These are phyloP conservation scores for Mortierella alpina DNA, from an alignment of 192 early-diverging fungal species.

Conservation along the genomic window DNA sequence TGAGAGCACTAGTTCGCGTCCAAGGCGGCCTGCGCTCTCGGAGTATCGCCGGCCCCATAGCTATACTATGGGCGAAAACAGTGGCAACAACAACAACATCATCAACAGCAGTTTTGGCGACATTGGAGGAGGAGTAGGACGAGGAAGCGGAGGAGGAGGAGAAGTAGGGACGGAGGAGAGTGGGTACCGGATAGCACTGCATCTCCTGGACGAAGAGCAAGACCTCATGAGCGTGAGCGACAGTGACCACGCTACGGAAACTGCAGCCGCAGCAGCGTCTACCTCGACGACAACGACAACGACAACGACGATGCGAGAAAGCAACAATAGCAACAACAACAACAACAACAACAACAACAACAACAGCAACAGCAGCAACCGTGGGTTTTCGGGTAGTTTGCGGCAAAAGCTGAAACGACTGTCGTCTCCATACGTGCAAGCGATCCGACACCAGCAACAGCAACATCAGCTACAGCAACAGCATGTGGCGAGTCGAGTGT, in stretches of 20 bases:
- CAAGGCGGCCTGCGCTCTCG: not conserved
- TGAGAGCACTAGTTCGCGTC: not conserved
- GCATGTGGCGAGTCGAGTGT: not conserved
- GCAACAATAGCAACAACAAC: not conserved
- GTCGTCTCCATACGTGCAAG: constrained; percentile 29
- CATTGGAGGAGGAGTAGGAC: not conserved
- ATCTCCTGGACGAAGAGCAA: not conserved
- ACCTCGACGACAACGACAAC: not conserved
- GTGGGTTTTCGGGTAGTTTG: constrained; percentile 8
- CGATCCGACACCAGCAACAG: constrained; percentile 34
- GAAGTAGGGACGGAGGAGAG: too few relatives aligned
- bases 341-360: not conserved
- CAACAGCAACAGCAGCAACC: not conserved
- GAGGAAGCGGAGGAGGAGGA: not conserved
- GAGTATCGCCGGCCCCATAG: constrained; percentile 31
- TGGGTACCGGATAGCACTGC: too few relatives aligned
- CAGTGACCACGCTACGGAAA: not conserved
- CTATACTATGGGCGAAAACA: not conserved
- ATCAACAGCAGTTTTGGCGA: too few relatives aligned
- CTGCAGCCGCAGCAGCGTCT: not conserved
- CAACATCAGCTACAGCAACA: constrained; percentile 4
- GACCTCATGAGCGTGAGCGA: not conserved
- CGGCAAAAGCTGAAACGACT: constrained; percentile 19
- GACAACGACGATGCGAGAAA: not conserved
- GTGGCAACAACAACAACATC: not conserved